phyloP scores from a whole-genome alignment of 1,284 basidiomycete species.

The Xerocomus amazonicus region DNA sequence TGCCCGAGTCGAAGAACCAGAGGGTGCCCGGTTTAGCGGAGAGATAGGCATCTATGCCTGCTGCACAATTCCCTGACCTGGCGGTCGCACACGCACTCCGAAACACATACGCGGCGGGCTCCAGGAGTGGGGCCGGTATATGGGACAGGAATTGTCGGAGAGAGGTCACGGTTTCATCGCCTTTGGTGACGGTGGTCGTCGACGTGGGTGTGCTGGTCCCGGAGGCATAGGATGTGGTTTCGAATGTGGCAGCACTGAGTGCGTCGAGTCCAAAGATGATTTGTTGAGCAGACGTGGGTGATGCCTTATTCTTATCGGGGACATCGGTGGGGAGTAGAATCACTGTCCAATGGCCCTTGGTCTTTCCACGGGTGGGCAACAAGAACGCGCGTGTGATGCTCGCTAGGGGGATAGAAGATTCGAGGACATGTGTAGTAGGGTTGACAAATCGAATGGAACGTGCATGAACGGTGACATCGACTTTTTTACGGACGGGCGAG shows the following conservation, averaged over 20 bases:
- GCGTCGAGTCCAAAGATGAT: slow-evolving; percentile 67
- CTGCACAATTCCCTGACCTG: slow-evolving; percentile 41
- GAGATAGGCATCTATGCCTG: slow-evolving; percentile 64
- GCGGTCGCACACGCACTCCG: slow-evolving; percentile 45
- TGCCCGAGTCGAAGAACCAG: slow-evolving; percentile 65
- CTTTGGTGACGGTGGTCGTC: slow-evolving; percentile 42
- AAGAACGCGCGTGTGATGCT: slow-evolving; percentile 55
- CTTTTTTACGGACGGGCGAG: slow-evolving; percentile 68
- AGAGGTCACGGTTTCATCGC: slow-evolving; percentile 44
- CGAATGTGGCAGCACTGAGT: slow-evolving; percentile 38
- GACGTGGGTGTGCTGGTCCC: slow-evolving; percentile 19
- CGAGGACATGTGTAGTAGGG: slow-evolving; percentile 41
- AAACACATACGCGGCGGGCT: slow-evolving; percentile 52
- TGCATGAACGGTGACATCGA: slow-evolving; percentile 53
- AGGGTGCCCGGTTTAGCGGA: slow-evolving; percentile 66
- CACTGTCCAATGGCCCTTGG: slow-evolving; percentile 64
- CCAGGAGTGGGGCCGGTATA: slow-evolving; percentile 43
- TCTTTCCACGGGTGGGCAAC: slow-evolving; percentile 63
- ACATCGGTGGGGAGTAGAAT: slow-evolving; percentile 52
- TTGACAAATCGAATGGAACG: slow-evolving; percentile 49
- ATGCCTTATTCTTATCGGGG: slow-evolving; percentile 38
- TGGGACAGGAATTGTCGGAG: slow-evolving; percentile 53
- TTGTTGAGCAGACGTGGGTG: slow-evolving; percentile 39
- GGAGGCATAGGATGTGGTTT: slow-evolving; percentile 38
- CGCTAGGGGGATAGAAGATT: slow-evolving; percentile 46